Evolutionary conservation across 2,329 filamentous ascomycete species (phyloP), one percentile per base, ranked within the genome.

Genomic region (Pestalotiopsis fici): DNA sequence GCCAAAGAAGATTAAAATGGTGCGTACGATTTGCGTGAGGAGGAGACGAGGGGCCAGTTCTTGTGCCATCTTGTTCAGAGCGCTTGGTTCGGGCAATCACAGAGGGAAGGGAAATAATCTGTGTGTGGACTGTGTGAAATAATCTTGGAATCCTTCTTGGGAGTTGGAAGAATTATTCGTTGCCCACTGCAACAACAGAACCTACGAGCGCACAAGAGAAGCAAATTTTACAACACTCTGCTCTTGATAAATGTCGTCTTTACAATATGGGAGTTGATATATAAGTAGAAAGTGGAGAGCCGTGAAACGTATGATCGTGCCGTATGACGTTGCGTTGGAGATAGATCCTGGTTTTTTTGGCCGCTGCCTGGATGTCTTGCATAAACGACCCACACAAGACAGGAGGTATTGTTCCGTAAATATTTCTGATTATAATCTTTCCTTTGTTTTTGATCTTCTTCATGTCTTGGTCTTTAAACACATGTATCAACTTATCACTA

Each of bases 31-130:
- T 27, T 65, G 59, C 12, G 64, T 64, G 18, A 68, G 64, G 27
- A 65, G 64, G 6, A 68, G 60, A 18, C 67, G 67, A 1, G 67
- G 64, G 43, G 64, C 67, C 15, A 68, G 60, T 57, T 68, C 67
- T 27, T 39, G 15, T 31, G 65, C 57, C 65, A 66, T 66, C 11
- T 27, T 31, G 4, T 21, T 21, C 9, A 6, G 18, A 21, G 18
- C n/a, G 18, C 7, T n/a, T 59, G 9, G 3, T 21, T n/a, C 21
- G 2, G 18, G 43, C 9, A 50, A n/a, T n/a, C 3, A 6, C 21
- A 2, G n/a, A n/a, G 5, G 18, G 2, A n/a, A 50, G n/a, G 31
- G 31, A 2, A n/a, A 9, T 9, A 3, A 50, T 7, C 21, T 3
- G 18, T 12, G n/a, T 50, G 6, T 50, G 4, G 5, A 50, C 18